Percentiles rank a stretch among this genome's conserved stretches.
Conservation (phyloP, 129 eudicot species). For the Ambrosia trifida region DNA sequence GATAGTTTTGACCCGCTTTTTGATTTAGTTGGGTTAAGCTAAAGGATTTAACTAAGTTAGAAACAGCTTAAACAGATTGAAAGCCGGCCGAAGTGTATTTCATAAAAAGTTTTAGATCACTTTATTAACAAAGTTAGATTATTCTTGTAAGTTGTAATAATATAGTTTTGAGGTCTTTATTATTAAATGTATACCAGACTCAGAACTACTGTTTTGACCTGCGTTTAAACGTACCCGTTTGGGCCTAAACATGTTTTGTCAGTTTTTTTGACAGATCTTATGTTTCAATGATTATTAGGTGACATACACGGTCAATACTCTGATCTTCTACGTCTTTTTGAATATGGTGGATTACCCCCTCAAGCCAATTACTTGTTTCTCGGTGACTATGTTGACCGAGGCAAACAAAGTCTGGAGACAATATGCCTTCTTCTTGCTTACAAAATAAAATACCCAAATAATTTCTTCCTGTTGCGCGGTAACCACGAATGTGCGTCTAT, state of each 20-base stretch:
- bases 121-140: neutral
- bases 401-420: slow-evolving; percentile 65
- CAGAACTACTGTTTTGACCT: neutral
- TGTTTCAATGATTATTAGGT: slow-evolving; percentile 40
- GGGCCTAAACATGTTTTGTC: neutral
- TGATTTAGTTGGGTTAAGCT: neutral
- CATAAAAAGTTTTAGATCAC: neutral
- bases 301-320: slow-evolving; percentile 81
- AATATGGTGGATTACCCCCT: slow-evolving; percentile 76
- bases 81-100: neutral
- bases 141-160: neutral
- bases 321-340: slow-evolving; percentile 75
- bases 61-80: neutral
- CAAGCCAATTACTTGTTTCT: slow-evolving; percentile 70
- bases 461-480: slow-evolving; percentile 60
- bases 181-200: neutral
- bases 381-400: slow-evolving; percentile 79
- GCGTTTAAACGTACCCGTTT: neutral
- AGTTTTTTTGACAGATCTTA: neutral
- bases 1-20: neutral
- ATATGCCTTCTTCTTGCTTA: slow-evolving; percentile 70
- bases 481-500: slow-evolving; percentile 76
- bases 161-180: neutral
- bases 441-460: slow-evolving; percentile 59
- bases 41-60: neutral